Percentiles rank a stretch among this genome's conserved stretches.
phyloP scores from a whole-genome alignment of 768 basidiomycete species.

The Tylopilus felleus region DNA sequence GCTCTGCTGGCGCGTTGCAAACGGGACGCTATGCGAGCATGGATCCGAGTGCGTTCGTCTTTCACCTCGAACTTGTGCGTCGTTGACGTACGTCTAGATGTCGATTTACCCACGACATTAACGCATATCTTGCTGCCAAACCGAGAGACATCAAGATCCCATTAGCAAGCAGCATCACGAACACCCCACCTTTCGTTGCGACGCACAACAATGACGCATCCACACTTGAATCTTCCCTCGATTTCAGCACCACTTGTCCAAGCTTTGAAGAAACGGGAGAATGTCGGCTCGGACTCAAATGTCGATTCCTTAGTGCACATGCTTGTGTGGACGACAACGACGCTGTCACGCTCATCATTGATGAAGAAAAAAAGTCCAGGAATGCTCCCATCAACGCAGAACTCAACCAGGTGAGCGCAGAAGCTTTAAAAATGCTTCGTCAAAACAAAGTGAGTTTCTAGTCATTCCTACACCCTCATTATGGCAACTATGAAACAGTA shows the following conservation, averaged over 20 bases:
- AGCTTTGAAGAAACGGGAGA: constrained; percentile 28
- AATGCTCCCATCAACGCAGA: constrained; percentile 51
- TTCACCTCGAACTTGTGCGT: neutral
- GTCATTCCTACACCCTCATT: neutral
- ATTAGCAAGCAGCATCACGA: constrained; percentile 38
- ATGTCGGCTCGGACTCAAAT: constrained; percentile 68
- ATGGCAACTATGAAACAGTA: constrained; percentile 43
- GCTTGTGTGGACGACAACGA: constrained; percentile 47
- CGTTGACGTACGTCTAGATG: constrained; percentile 45
- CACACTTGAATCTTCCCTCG: constrained; percentile 10
- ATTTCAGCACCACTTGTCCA: constrained; percentile 24
- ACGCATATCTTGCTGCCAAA: constrained; percentile 73
- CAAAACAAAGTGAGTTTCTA: constrained; percentile 56
- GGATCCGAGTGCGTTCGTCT: constrained; percentile 52
- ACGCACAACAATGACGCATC: constrained; percentile 9
- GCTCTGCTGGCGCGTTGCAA: constrained; percentile 79
- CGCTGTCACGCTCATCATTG: constrained; percentile 40
- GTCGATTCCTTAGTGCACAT: constrained; percentile 86
- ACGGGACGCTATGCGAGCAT: constrained; percentile 65
- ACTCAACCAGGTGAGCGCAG: constrained; percentile 62
- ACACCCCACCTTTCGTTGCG: constrained; percentile 50
- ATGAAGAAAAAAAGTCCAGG: constrained; percentile 58
- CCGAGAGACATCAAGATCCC: constrained; percentile 68
- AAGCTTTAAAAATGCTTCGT: constrained; percentile 58
- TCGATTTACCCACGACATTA: constrained; percentile 74